Evolutionary conservation across 179 eudicot genomes (phyloP).

Genomic region (Dionaea muscipula): DNA sequence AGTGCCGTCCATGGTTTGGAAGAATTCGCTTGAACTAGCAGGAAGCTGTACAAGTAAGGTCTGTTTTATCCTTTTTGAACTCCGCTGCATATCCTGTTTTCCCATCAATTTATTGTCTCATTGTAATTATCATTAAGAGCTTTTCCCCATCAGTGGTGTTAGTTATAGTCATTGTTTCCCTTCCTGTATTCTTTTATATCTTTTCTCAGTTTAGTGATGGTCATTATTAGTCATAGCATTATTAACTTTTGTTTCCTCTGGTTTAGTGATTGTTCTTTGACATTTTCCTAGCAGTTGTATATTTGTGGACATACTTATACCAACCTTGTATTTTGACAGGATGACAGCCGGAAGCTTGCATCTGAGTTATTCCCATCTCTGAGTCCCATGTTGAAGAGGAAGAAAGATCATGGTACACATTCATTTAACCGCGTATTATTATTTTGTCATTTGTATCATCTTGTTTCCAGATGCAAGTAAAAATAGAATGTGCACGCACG

Average conservation of each 20-base stretch:
- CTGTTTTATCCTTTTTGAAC: constrained; percentile 2
- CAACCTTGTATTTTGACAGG: constrained; percentile 31
- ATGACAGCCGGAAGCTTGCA: constrained; percentile 78
- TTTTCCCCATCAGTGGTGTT: too few relatives aligned
- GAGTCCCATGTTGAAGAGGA: constrained; percentile 58
- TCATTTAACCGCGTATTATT: background rate
- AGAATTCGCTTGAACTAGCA: constrained; percentile 56
- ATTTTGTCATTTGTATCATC: background rate
- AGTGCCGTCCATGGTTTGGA: constrained; percentile 64
- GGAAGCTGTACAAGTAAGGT: constrained; percentile 68
- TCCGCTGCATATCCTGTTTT: background rate
- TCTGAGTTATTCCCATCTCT: constrained; percentile 57
- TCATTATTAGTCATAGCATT: too few relatives aligned
- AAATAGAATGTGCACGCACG: background rate
- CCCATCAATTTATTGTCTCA: too few relatives aligned
- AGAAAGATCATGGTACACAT: constrained; percentile 83
- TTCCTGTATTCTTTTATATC: too few relatives aligned
- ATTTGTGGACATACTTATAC: too few relatives aligned
- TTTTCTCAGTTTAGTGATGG: too few relatives aligned
- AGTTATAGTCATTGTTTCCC: too few relatives aligned
- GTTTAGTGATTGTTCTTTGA: too few relatives aligned
- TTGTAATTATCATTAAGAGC: too few relatives aligned
- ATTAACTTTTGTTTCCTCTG: too few relatives aligned
- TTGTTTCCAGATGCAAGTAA: background rate
- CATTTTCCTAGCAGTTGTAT: too few relatives aligned